A percentile compares a stretch with the other conserved stretches of the same genome.
Evolutionary conservation across 441 rosid species (phyloP).

Genomic region (Populus hybrid): DNA sequence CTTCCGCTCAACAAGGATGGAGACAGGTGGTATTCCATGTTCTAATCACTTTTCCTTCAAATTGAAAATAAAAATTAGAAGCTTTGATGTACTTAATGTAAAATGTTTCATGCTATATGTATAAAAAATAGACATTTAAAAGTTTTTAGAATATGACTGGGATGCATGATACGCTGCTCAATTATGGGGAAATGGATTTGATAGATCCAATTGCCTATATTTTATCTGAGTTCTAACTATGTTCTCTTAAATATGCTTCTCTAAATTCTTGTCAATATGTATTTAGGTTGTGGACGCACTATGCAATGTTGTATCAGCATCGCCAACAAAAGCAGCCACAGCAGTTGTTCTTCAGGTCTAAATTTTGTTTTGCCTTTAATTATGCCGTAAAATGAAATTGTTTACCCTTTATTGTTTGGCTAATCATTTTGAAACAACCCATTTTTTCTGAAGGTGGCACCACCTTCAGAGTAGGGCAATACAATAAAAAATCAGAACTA

Average conservation of each 20-base stretch:
- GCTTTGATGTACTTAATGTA: not conserved
- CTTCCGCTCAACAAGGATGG: constrained; percentile 99
- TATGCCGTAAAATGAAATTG: not conserved
- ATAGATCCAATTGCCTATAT: not conserved
- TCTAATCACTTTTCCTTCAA: not conserved
- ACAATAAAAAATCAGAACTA: not conserved
- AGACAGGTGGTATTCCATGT: constrained; percentile 66
- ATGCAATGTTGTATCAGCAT: constrained; percentile 92
- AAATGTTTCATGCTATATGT: not conserved
- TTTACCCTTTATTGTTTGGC: constrained; percentile 1
- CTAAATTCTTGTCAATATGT: constrained; percentile 17
- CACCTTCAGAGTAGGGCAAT: constrained; percentile 8
- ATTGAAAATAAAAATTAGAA: not conserved
- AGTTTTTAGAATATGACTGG: not conserved
- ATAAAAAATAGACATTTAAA: not conserved
- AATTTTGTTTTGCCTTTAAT: constrained; percentile 34
- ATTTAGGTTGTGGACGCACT: constrained; percentile 90
- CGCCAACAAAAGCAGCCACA: constrained; percentile 91
- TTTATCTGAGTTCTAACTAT: not conserved
- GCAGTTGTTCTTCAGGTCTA: constrained; percentile 97
- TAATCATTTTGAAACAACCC: constrained; percentile 15
- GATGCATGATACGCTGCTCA: not conserved
- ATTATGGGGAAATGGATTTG: not conserved
- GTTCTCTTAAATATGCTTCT: not conserved
- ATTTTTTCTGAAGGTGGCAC: constrained; percentile 5